Evolutionary conservation across 352 stramenopile species (phyloP).

Genomic region (Phytophthora macrochlamydospora): DNA sequence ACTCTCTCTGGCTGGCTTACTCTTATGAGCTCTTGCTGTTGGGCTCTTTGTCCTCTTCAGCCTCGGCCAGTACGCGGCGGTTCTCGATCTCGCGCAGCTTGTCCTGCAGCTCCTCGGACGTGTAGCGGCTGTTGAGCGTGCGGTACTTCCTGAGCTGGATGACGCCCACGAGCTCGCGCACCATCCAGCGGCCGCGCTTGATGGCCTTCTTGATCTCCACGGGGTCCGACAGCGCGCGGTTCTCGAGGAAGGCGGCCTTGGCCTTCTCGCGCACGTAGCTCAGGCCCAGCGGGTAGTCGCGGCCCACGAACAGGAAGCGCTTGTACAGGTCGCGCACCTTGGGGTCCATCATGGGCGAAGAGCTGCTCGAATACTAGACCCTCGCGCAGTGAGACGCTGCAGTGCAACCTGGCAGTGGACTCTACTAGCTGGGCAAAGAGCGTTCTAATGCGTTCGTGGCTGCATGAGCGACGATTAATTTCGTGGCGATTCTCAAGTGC

Average conservation of each 20-base stretch:
- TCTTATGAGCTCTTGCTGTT: not conserved
- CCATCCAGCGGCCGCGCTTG: constrained; percentile 92
- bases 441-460: no score
- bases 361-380: no score
- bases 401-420: no score
- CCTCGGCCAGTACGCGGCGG: constrained; percentile 25
- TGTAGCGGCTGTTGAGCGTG: constrained; percentile 94
- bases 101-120: constrained; percentile 72
- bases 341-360: constrained; percentile 79
- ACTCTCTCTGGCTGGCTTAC: no score
- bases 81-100: constrained; percentile 61
- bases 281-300: constrained; percentile 94
- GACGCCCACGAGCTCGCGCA: constrained; percentile 96
- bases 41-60: not conserved
- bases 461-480: no score
- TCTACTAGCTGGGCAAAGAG: no score
- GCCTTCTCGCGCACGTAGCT: constrained; percentile 91
- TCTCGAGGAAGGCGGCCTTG: constrained; percentile 92
- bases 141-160: constrained; percentile 98
- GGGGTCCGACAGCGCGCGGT: constrained; percentile 68
- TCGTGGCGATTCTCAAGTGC: no score
- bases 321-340: constrained; percentile 97
- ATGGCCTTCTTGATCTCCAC: constrained; percentile 93
- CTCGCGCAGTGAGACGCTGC: no score
- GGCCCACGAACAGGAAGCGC: constrained; percentile 92